A percentile compares a stretch with the other conserved stretches of the same genome.
phyloP scores from a whole-genome alignment of 208 protist species.

The Crithidia expoeki region DNA sequence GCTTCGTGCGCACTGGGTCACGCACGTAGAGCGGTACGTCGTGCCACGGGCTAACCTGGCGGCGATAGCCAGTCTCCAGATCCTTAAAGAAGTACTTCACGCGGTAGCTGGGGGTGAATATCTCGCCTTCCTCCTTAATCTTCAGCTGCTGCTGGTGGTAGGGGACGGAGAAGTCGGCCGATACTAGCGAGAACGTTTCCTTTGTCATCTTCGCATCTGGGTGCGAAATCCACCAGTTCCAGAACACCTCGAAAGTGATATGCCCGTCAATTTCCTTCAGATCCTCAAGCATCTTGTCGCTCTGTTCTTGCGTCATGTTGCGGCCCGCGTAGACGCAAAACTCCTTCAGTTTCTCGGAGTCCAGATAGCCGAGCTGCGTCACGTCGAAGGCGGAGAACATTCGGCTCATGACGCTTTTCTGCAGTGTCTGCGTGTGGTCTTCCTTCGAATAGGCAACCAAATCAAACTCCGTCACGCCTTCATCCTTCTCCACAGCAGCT shows the following conservation, averaged over 20 bases:
- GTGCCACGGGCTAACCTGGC: slow-evolving; percentile 92
- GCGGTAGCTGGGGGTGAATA: slow-evolving; percentile 92
- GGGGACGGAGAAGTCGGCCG: slow-evolving; percentile 86
- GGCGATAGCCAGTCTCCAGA: slow-evolving; percentile 70
- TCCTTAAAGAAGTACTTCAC: slow-evolving; percentile 91
- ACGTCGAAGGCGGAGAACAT: slow-evolving; percentile 92
- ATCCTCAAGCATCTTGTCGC: slow-evolving; percentile 64
- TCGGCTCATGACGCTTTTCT: slow-evolving; percentile 84
- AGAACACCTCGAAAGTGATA: slow-evolving; percentile 89
- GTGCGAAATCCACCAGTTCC: slow-evolving; percentile 80
- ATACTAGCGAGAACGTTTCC: slow-evolving; percentile 85
- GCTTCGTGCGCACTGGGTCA: slow-evolving; percentile 87
- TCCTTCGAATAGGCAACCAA: slow-evolving; percentile 84
- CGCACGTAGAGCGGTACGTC: slow-evolving; percentile 90
- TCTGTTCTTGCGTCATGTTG: slow-evolving; percentile 41
- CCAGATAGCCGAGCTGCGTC: slow-evolving; percentile 75
- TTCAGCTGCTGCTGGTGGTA: slow-evolving; percentile 92
- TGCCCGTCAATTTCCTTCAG: slow-evolving; percentile 53
- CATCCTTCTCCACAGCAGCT: not conserved
- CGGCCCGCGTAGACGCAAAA: slow-evolving; percentile 84
- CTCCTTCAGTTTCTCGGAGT: slow-evolving; percentile 62
- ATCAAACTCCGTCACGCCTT: slow-evolving; percentile 74
- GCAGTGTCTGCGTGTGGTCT: slow-evolving; percentile 67
- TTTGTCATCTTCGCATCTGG: slow-evolving; percentile 49
- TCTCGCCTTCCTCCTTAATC: slow-evolving; percentile 78